Conservation (phyloP, 225 moss, liverwort and hornwort species). For the Bryum argenteum region DNA sequence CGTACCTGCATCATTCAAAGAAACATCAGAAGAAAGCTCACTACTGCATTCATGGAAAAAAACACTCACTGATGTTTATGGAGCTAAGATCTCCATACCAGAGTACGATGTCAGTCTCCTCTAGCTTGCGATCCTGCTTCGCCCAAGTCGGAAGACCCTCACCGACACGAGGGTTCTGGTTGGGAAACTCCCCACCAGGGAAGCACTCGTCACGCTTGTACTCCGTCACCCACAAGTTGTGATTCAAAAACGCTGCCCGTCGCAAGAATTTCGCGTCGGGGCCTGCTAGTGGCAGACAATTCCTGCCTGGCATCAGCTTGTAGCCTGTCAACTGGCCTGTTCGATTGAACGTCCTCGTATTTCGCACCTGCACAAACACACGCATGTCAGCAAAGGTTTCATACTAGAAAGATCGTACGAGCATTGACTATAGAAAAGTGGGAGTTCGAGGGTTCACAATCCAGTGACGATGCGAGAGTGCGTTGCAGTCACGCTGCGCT, state of each 20-base stretch:
- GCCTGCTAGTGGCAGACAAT: conserved; percentile 90
- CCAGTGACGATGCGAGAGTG: conserved; percentile 90
- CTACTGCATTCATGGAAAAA: no score
- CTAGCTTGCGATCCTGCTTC: conserved; percentile 84
- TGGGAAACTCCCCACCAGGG: conserved; percentile 96
- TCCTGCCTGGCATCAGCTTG: conserved; percentile 91
- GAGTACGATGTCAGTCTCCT: conserved; percentile 91
- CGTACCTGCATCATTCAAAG: conserved; percentile 56
- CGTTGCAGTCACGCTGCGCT: conserved; percentile 92
- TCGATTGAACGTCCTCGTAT: conserved; percentile 82
- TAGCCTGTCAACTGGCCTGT: conserved; percentile 93
- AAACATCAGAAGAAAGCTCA: no score
- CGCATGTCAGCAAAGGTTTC: conserved; percentile 3
- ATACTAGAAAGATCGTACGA: no score
- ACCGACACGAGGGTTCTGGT: conserved; percentile 93
- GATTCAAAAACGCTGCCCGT: conserved; percentile 84
- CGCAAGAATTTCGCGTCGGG: conserved; percentile 93
- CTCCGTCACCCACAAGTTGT: conserved; percentile 94
- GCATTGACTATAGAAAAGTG: neutral
- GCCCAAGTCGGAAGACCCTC: conserved; percentile 96
- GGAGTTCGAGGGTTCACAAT: conserved; percentile 45
- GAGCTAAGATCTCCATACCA: no score
- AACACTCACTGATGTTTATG: no score
- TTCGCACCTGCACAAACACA: conserved; percentile 68
- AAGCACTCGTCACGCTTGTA: conserved; percentile 82